Percentiles rank a stretch among this genome's conserved stretches.
Evolutionary conservation across 202 grass and related monocot genomes (phyloP).

Genomic region (Schoenoplectus triqueter): DNA sequence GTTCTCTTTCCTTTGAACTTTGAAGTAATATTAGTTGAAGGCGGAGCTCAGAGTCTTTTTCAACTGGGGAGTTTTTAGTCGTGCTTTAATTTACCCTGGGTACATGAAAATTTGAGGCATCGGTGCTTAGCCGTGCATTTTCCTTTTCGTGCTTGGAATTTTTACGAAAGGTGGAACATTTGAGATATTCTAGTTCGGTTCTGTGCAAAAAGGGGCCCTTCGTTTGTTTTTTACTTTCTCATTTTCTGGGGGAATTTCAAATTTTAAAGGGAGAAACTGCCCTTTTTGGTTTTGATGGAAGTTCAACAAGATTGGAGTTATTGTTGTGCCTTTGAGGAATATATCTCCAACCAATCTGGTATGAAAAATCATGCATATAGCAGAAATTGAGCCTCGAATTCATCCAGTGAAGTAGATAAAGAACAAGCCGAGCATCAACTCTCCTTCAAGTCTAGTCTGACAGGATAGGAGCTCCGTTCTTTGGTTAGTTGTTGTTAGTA

Average conservation of each 20-base stretch:
- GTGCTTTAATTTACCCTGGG: background rate
- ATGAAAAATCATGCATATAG: background rate
- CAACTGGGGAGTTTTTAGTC: constrained; percentile 27
- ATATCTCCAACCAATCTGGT: constrained; percentile 23
- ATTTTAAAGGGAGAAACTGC: background rate
- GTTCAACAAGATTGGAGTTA: background rate
- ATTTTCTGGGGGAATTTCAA: constrained; percentile 12
- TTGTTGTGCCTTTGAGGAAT: background rate
- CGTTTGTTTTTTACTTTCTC: constrained; percentile 20
- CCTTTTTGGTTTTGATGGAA: background rate
- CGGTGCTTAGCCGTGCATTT: constrained; percentile 20
- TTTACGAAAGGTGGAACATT: constrained; percentile 30
- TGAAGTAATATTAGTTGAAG: constrained; percentile 33
- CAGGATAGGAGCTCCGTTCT: background rate
- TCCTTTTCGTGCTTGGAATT: constrained; percentile 4
- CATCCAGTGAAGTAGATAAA: background rate
- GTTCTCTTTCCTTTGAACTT: background rate
- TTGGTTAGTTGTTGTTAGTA: constrained; percentile 27
- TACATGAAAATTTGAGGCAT: constrained; percentile 28
- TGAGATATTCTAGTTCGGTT: constrained; percentile 34
- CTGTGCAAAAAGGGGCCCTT: background rate
- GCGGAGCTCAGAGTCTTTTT: constrained; percentile 15
- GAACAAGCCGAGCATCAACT: background rate
- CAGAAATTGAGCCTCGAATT: constrained; percentile 12
- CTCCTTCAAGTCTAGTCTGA: background rate